Conservation (phyloP, 2,329 filamentous ascomycete genomes). For the Colletotrichum sp. region DNA sequence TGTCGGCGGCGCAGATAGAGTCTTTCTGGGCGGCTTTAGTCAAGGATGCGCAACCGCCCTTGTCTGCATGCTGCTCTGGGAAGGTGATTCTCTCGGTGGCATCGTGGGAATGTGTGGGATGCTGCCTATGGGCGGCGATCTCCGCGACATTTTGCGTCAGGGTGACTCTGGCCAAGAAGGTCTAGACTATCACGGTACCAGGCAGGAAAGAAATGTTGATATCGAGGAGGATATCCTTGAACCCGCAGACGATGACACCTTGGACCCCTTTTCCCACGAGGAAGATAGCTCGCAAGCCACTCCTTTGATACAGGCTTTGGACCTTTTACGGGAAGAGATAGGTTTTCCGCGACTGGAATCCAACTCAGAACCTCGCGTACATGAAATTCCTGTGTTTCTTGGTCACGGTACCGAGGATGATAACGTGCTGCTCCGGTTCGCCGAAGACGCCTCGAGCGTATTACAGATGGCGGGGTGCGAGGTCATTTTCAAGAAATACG, state of each 20-base stretch:
- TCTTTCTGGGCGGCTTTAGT: slow-evolving; percentile 56
- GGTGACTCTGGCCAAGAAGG: neutral
- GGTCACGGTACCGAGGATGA: slow-evolving; percentile 48
- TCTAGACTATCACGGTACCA: neutral
- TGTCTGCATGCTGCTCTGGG: slow-evolving; percentile 47
- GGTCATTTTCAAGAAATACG: slow-evolving; percentile 42
- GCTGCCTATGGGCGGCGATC: slow-evolving; percentile 42
- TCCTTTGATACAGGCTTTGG: neutral
- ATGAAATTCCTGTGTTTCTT: slow-evolving; percentile 46
- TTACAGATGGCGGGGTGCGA: slow-evolving; percentile 38
- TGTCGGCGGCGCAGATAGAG: slow-evolving; percentile 39
- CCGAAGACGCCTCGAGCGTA: slow-evolving; percentile 34
- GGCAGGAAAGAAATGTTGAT: neutral
- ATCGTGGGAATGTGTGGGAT: slow-evolving; percentile 50
- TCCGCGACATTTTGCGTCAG: slow-evolving; percentile 27
- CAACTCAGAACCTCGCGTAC: slow-evolving; percentile 11
- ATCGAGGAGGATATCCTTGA: neutral
- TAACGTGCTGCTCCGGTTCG: slow-evolving; percentile 42
- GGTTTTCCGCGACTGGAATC: neutral
- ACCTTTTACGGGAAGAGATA: neutral
- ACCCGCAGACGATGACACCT: neutral
- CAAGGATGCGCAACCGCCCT: slow-evolving; percentile 57
- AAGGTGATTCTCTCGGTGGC: slow-evolving; percentile 40
- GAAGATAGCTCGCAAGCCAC: neutral
- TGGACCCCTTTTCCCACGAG: neutral